These are phyloP conservation scores for Waltergamsia citrina DNA, from an alignment of 2,329 filamentous ascomycete genomes.

Conservation along the genomic window DNA sequence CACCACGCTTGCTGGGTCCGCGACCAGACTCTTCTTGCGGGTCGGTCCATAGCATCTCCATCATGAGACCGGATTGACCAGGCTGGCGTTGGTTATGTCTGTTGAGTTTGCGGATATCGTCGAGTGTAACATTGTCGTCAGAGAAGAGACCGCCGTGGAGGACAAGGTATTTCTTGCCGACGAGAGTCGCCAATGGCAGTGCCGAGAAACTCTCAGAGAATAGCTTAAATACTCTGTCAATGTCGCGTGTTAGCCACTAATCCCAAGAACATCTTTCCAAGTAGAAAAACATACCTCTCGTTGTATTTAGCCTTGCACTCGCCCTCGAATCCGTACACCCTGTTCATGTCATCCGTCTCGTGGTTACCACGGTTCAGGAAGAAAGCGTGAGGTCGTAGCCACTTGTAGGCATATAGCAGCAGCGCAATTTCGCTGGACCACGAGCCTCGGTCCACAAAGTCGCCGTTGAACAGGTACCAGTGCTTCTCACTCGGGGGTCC, in stretches of 20 bases:
- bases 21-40: constrained; percentile 79
- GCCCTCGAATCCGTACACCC: constrained; percentile 95
- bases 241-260: constrained; percentile 4
- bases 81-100: constrained; percentile 86
- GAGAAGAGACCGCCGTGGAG: constrained; percentile 95
- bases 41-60: constrained; percentile 99
- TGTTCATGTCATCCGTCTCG: constrained; percentile 99
- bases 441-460: constrained; percentile 94
- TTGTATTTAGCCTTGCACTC: constrained; percentile 98
- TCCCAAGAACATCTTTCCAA: background rate
- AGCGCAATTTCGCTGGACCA: constrained; percentile 98
- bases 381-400: constrained; percentile 77
- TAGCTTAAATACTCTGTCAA: constrained; percentile 76
- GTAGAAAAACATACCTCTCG: constrained; percentile 41
- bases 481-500: constrained; percentile 78
- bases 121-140: constrained; percentile 81
- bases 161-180: constrained; percentile 84
- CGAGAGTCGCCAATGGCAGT: constrained; percentile 80
- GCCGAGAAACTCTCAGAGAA: constrained; percentile 98
- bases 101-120: constrained; percentile 90
- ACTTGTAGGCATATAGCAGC: constrained; percentile 92
- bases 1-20: constrained; percentile 91
- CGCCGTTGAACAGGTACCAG: constrained; percentile 94
- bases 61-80: constrained; percentile 92
- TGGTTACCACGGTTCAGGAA: constrained; percentile 98